Base-by-base conservation (phyloP, 1,284 basidiomycete species). In the Trametes sp. region DNA sequence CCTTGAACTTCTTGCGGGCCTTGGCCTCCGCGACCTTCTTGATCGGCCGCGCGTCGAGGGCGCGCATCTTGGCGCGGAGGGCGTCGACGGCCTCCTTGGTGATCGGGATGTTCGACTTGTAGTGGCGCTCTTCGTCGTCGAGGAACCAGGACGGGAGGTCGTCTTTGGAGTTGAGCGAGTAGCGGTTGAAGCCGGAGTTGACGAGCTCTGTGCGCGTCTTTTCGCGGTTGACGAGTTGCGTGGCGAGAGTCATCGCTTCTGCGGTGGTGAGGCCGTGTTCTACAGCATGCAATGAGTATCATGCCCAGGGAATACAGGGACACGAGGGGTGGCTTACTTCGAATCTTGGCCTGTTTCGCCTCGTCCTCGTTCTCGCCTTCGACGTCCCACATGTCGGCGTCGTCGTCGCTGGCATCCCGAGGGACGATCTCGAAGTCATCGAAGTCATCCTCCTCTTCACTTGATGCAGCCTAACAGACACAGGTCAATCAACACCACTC, bases 21-120 rank as follows among this genome's bases (percentile, higher is more conserved):
- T 99, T 99, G 46, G 98, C 98, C 80, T 99, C 98, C 21, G 97
- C 98, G 13, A 99, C 85, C 83, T 99, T 99, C 82, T 98, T 99
- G 81, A 99, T 99, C 19, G 98, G 98, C 14, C 98, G 88, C 2
- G 97, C 96, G 74, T 99, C 96, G 50, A 99, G 83, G 6, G 95
- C 95, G 26, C 96, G 90, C 80, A 98, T 94, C 74, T 92, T 94
- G 19, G 93, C 95, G 36, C 94, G 89, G 38, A 99, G 84, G 4
- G 90, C 91, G 57, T 85, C 84, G 59, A 99, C 83, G 6, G 98
- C 98, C 77, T 99, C 98, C 78, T 98, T 99, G 1, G 97, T 98
- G 66, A 99, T 86, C 16, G 98, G 98, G 57, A 99, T 84, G 76
- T 99, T 99, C 63, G 93, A 81, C 74, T 95, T 96, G 85, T 98